Evolutionary conservation across 805 yeast genomes (phyloP).

Genomic region (Candida schatavii): DNA sequence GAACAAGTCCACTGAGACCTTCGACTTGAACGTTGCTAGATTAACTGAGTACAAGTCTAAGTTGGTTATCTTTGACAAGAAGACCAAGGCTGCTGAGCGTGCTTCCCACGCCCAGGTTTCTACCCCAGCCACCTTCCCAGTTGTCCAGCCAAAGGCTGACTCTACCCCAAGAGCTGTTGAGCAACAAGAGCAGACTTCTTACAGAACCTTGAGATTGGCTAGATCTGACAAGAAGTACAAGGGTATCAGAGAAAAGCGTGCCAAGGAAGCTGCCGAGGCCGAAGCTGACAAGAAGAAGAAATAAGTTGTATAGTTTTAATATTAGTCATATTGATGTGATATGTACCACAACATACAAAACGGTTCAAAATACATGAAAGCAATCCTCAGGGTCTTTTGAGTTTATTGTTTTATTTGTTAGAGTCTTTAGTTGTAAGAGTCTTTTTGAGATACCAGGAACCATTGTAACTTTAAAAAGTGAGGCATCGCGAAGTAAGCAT

Average conservation of each 20-base stretch:
- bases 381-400: no score
- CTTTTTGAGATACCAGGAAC: no score
- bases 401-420: no score
- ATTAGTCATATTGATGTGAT: conserved; percentile 11
- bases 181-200: conserved; percentile 69
- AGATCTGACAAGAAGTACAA: conserved; percentile 89
- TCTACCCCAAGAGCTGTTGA: conserved; percentile 87
- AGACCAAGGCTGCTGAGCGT: conserved; percentile 68
- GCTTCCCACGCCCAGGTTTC: conserved; percentile 69
- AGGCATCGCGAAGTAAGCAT: no score
- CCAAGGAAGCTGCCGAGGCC: conserved; percentile 96
- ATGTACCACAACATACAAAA: background rate
- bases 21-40: conserved; percentile 93
- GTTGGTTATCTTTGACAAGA: conserved; percentile 93
- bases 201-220: conserved; percentile 92
- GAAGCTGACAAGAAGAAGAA: conserved; percentile 97
- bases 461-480: no score
- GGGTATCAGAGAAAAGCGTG: conserved; percentile 98
- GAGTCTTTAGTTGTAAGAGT: no score
- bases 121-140: conserved; percentile 84
- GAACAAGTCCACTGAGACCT: conserved; percentile 95
- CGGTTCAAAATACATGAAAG: no score
- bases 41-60: conserved; percentile 94
- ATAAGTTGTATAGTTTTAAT: conserved; percentile 41
- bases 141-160: conserved; percentile 73